Conservation (phyloP, 768 basidiomycete species). For the Kondoa malvinella region DNA sequence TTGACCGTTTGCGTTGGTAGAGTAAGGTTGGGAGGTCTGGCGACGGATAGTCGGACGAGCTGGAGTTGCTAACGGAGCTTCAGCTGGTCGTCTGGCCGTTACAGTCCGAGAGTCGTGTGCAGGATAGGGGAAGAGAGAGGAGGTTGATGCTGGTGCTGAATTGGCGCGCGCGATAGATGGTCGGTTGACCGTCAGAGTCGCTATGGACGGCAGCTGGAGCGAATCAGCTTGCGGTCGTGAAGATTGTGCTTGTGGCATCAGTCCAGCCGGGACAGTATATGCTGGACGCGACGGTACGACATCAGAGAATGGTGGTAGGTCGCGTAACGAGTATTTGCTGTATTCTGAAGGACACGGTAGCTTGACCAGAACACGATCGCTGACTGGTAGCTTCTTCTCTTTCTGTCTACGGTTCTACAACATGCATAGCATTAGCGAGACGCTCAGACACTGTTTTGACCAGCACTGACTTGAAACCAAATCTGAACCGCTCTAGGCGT, state of each 20-base stretch:
- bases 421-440: not conserved
- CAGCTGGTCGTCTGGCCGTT: too few relatives aligned
- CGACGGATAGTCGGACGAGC: not conserved
- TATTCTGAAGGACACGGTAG: not conserved
- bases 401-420: slow-evolving; percentile 4
- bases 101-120: too few relatives aligned
- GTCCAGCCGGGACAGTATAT: too few relatives aligned
- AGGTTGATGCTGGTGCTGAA: not conserved
- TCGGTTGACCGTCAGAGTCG: not conserved
- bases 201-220: not conserved
- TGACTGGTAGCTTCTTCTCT: not conserved
- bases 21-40: not conserved
- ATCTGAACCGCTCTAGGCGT: slow-evolving; percentile 18
- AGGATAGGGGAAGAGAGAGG: not conserved
- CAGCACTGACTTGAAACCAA: not conserved
- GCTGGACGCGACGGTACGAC: too few relatives aligned
- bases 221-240: too few relatives aligned
- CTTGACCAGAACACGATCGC: not conserved
- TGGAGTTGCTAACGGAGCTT: too few relatives aligned
- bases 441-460: not conserved
- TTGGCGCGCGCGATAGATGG: not conserved
- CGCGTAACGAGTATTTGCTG: not conserved
- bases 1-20: not conserved
- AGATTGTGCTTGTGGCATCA: too few relatives aligned
- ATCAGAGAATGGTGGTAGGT: too few relatives aligned